These are phyloP conservation scores for Debaryomyces psychrophilus DNA, from an alignment of 1,139 yeast genomes.

Conservation along the genomic window DNA sequence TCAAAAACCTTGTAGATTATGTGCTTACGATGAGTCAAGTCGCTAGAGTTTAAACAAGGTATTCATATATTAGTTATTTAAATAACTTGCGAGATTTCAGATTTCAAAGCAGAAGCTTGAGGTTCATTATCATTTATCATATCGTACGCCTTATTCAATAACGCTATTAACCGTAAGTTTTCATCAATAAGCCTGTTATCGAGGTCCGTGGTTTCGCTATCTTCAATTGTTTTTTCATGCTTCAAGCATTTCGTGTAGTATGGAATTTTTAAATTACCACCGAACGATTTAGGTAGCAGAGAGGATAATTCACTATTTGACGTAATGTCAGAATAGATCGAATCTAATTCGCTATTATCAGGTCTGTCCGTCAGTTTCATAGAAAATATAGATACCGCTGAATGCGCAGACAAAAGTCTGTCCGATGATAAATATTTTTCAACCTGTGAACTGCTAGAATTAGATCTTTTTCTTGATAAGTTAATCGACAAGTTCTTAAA, in stretches of 20 bases:
- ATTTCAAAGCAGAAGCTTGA: conserved; percentile 15
- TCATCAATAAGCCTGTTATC: conserved; percentile 23
- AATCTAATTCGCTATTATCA: conserved; percentile 28
- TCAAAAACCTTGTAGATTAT: no score
- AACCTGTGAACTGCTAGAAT: conserved; percentile 12
- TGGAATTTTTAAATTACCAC: conserved; percentile 33
- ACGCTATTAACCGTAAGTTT: conserved; percentile 25
- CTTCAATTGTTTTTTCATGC: neutral
- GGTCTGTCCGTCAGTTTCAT: conserved; percentile 20
- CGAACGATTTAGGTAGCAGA: conserved; percentile 21
- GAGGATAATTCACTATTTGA: conserved; percentile 19
- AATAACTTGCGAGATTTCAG: conserved; percentile 16
- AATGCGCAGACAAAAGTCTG: conserved; percentile 7
- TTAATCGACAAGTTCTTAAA: conserved; percentile 10
- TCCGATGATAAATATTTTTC: conserved; percentile 4
- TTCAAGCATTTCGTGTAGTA: conserved; percentile 9
- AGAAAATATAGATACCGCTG: conserved; percentile 22
- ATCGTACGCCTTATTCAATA: conserved; percentile 30
- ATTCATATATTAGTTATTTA: conserved; percentile 4
- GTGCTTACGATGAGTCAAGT: no score
- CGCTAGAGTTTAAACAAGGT: neutral
- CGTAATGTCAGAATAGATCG: conserved; percentile 34
- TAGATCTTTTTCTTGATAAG: conserved; percentile 12
- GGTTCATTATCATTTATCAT: conserved; percentile 23
- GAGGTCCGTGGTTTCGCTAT: conserved; percentile 9